Base-by-base conservation (phyloP, 305 asterid genomes). In the Fraxinus sp. region DNA sequence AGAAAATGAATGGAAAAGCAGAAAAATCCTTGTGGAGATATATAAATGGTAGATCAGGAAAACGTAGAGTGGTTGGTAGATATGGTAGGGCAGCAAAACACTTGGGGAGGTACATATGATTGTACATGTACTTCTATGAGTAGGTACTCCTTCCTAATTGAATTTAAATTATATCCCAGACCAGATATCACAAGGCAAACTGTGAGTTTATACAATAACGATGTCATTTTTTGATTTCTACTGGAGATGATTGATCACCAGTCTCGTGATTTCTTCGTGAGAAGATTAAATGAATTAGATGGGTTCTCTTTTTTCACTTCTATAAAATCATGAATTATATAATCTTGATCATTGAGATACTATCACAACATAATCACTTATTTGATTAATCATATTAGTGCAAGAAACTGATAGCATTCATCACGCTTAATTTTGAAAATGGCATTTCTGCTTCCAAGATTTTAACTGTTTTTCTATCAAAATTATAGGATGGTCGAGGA, bases 401-500 rank as follows among this genome's bases (percentile, higher is more conserved):
- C 72, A 64, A 64, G 33, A 20, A 22, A 64, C n/a, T 8, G 72
- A 64, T 64, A 64, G 14, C 4, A 20, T 57, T 62, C 5, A 0
- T 7, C 13, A 62, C 7, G 13, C 71, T 62, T 62, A 18, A 62
- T 62, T 62, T 62, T 55, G 24, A 62, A 62, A 8, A 7, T 62
- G 30, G 10, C 32, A 20, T 59, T 59, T 22, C 11, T 64, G 72
- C 32, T 70, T 62, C 22, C 37, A 74, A 77, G 81, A 33, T 57
- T 22, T 66, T 3, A 64, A 85, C 16, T 77, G 0, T 4, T 46
- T 4, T 46, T 44, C 18, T 78, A 74, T 46, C 39, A n/a, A 57
- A 82, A 76, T 5, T 70, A 28, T 57, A 97, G 99, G 99, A 84
- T 97, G 99, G 99, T 94, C 98, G 3, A 89, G 99, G 88, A 97